Evolutionary conservation across 164 flowering plant species (phyloP).

Genomic region (Warburgia ugandensis): DNA sequence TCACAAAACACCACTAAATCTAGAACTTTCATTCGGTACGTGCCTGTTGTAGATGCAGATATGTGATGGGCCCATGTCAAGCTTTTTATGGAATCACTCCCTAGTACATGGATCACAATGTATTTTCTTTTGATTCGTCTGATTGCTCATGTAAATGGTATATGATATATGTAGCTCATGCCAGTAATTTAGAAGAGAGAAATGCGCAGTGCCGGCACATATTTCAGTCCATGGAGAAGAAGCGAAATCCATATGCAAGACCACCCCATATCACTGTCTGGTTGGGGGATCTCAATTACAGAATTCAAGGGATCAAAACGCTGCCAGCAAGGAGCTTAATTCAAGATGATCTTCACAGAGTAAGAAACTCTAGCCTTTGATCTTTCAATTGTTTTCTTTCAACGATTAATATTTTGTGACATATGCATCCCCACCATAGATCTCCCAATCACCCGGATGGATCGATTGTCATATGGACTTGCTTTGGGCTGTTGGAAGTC

Average conservation of each 20-base stretch:
- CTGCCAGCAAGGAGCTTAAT: constrained; percentile 47
- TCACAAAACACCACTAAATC: too few species aligned
- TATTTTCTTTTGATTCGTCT: background rate
- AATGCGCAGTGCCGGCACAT: constrained; percentile 49
- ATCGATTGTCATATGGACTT: too few species aligned
- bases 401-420: too few species aligned
- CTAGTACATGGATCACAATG: background rate
- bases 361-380: constrained; percentile 12
- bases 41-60: too few species aligned
- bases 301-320: constrained; percentile 49
- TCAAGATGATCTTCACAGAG: constrained; percentile 41
- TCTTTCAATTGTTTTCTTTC: background rate
- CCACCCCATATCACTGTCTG: constrained; percentile 51
- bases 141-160: too few species aligned
- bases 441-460: too few species aligned
- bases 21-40: too few species aligned
- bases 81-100: too few species aligned
- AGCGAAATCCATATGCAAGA: constrained; percentile 39
- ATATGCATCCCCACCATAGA: too few species aligned
- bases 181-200: constrained; percentile 60
- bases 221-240: constrained; percentile 45
- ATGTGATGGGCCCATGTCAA: too few species aligned
- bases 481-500: too few species aligned
- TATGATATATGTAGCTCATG: constrained; percentile 53
- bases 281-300: constrained; percentile 79